Evolutionary conservation across 2,329 filamentous ascomycete species (phyloP), one percentile per base, ranked within the genome.

Genomic region (Hirsutella rhossiliensis): DNA sequence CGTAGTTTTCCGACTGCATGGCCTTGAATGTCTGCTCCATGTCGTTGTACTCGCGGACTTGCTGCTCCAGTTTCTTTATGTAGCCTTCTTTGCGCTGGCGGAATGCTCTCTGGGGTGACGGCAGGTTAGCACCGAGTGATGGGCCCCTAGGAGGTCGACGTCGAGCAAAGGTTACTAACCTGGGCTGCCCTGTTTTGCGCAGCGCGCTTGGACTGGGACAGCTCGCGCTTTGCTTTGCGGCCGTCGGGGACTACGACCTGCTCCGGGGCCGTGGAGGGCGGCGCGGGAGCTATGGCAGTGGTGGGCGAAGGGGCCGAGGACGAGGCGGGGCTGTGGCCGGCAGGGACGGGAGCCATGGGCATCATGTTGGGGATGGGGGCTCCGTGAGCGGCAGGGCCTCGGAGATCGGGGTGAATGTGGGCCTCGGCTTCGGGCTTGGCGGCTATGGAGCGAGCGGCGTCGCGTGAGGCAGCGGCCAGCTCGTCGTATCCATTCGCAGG

Each of bases 11-110:
- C 27, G 78, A 72, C 59, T 95, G 87, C 23, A 94, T 68, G n/a
- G 74, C 68, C 62, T 94, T 92, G 64, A 78, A 87, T 45, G 76
- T 78, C 49, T 84, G 76, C 52, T 88, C 84, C 63, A 95, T 77
- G 17, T 79, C 74, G 53, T 78, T 75, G 52, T 80, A 85, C 28
- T 92, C 86, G 56, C 87, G 82, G 42, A 96, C 87, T 61, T 97
- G 87, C 59, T 92, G 84, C 65, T 98, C 92, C 7, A 98, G 76
- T 62, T 94, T 94, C 70, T 94, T 94, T 63, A 98, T 98, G 62
- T 98, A 96, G 39, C 87, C 86, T 65, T 98, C 92, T 62, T 98
- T 98, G 50, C 92, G 84, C 67, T 97, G 89, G 37, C 92, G 86
- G 66, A 98, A 98, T 37, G 92, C 92, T 61, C 92, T 80, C 90